phyloP scores from a whole-genome alignment of 164 flowering plant genomes.

The Vitis rupestris region DNA sequence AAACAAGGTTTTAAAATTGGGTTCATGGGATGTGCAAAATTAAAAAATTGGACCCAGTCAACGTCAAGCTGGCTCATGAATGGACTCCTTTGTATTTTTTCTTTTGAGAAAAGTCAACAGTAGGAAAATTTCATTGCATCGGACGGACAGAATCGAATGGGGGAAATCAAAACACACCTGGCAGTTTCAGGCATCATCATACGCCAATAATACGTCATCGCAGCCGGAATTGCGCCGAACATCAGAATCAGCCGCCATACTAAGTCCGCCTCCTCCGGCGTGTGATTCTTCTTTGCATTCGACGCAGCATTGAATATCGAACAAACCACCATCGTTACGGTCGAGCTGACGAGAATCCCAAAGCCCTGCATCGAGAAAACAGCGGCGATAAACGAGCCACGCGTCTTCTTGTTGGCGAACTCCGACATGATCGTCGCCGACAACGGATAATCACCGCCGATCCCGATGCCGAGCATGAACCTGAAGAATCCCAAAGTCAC shows the following conservation, averaged over 20 bases:
- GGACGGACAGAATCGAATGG: background rate
- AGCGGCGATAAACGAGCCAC: slow-evolving; percentile 44
- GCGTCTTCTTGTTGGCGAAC: slow-evolving; percentile 42
- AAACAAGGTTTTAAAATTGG: too few species aligned
- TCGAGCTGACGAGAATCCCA: slow-evolving; percentile 54
- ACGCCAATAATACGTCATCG: slow-evolving; percentile 64
- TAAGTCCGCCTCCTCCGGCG: slow-evolving; percentile 36
- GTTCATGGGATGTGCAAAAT: too few species aligned
- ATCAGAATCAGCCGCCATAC: slow-evolving; percentile 52
- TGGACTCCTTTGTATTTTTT: too few species aligned
- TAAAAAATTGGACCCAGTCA: too few species aligned
- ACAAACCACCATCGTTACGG: slow-evolving; percentile 47
- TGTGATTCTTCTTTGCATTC: background rate
- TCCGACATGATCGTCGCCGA: slow-evolving; percentile 61
- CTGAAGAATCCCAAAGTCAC: slow-evolving; percentile 35
- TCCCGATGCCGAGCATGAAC: slow-evolving; percentile 38
- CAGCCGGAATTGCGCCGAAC: slow-evolving; percentile 56
- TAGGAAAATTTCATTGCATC: background rate
- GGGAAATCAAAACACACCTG: slow-evolving; percentile 27
- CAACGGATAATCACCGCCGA: slow-evolving; percentile 50
- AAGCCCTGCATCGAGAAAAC: slow-evolving; percentile 71
- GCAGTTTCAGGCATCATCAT: slow-evolving; percentile 84
- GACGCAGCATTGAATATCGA: slow-evolving; percentile 19
- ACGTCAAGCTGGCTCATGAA: too few species aligned
- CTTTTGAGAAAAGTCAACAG: background rate